phyloP scores from a whole-genome alignment of 352 stramenopile species.

The Phytophthora sansomeana region DNA sequence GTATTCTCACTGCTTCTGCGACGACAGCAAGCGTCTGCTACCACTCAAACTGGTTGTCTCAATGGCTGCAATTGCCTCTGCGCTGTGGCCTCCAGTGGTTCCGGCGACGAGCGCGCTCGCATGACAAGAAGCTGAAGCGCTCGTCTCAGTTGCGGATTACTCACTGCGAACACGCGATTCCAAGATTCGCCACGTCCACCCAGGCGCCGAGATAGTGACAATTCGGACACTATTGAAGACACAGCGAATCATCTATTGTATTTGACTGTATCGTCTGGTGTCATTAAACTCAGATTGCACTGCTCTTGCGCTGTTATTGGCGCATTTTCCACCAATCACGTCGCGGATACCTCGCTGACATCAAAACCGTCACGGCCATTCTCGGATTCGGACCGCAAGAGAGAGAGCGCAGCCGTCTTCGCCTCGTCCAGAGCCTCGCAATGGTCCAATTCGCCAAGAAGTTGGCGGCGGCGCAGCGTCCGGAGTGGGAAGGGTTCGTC shows the following conservation, averaged over 20 bases:
- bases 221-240: too few relatives aligned
- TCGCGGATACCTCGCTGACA: constrained; percentile 3
- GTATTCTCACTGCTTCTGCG: too few relatives aligned
- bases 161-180: neutral
- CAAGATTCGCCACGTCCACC: neutral
- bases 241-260: neutral
- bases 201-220: too few relatives aligned
- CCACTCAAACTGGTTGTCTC: too few relatives aligned
- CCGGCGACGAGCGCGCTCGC: too few relatives aligned
- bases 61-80: too few relatives aligned
- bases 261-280: neutral
- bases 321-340: constrained; percentile 13
- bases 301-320: neutral
- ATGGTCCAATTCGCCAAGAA: constrained; percentile 91
- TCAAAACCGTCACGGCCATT: constrained; percentile 6
- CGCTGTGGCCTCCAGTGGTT: too few relatives aligned
- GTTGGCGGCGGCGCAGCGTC: constrained; percentile 68
- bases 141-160: too few relatives aligned
- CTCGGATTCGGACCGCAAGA: constrained; percentile 11
- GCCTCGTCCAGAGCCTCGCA: neutral
- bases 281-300: neutral
- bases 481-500: constrained; percentile 74
- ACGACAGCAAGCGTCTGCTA: too few relatives aligned
- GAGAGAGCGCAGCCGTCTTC: neutral
- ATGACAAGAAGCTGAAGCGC: too few relatives aligned